These are phyloP conservation scores for Suillus cothurnatus DNA, from an alignment of 768 basidiomycete genomes.

Conservation along the genomic window DNA sequence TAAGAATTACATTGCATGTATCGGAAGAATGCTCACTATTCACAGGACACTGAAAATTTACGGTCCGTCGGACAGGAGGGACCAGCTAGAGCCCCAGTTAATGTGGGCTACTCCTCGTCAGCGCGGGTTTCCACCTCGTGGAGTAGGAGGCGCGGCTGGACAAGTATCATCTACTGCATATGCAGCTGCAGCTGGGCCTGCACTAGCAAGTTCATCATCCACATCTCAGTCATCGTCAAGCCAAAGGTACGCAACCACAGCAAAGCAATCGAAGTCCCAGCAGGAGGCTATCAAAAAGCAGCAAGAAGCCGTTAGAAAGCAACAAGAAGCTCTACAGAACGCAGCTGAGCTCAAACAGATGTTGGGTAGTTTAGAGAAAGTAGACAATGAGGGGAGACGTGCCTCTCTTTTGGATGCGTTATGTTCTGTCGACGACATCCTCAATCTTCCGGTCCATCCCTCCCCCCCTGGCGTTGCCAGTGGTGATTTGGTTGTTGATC, in stretches of 20 bases:
- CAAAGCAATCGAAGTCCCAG: conserved; percentile 37
- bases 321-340: conserved; percentile 55
- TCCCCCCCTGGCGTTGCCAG: conserved; percentile 69
- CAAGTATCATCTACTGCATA: conserved; percentile 18
- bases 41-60: conserved; percentile 71
- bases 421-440: conserved; percentile 67
- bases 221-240: conserved; percentile 21
- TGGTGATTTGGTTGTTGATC: conserved; percentile 68
- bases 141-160: conserved; percentile 16
- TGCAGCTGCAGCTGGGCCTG: conserved; percentile 15
- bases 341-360: conserved; percentile 70
- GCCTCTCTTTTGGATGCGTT: conserved; percentile 70
- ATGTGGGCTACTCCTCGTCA: conserved; percentile 76
- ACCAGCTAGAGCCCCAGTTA: conserved; percentile 63
- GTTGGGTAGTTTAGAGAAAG: conserved; percentile 68
- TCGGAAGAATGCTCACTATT: background rate
- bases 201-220: conserved; percentile 11
- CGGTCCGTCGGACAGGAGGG: conserved; percentile 61
- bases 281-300: conserved; percentile 31
- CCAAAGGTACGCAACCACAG: conserved; percentile 15
- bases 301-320: conserved; percentile 38
- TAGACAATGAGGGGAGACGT: conserved; percentile 76
- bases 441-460: conserved; percentile 69
- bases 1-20: conserved; percentile 32
- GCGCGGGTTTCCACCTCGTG: conserved; percentile 48